Base-by-base conservation (phyloP, 371 early-diverging fungal genomes). In the Haplosporangium sp. region DNA sequence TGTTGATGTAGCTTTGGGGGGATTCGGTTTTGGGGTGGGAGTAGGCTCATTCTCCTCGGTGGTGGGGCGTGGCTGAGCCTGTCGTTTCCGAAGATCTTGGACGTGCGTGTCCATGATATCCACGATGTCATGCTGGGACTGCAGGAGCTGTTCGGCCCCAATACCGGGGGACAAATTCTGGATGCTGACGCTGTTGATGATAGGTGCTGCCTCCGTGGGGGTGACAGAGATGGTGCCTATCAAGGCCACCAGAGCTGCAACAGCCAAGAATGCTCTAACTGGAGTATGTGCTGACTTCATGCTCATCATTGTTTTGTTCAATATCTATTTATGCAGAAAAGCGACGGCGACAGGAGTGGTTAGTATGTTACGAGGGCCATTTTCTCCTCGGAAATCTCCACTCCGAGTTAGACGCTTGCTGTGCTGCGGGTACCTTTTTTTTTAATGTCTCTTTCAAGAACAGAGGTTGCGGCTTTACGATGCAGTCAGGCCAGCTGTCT, bases 401-500 rank as follows among this genome's bases (percentile, higher is more conserved):
- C 43, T 37, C 14, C 36, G 10, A 21, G 29, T 45, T 29, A 37
- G 38, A 58, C 16, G 16, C 6, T 58, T 58, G 14, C 43, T 45
- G 18, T 16, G 45, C 60, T 18, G 46, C 21, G 41, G 7, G 52
- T 62, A 62, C 54, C 53, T 54, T 54, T 43, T 59, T 51, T 42
- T 42, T 54, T 23, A 21, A 11, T 54, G 48, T 57, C 40, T 45
- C 41, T 55, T 55, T 45, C 37, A 20, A 21, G 36, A 38, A 12
- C 38, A 47, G 52, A 51, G 9, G 41, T 53, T 54, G 62, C 62
- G 51, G 51, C 54, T 53, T 54, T 50, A 50, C 56, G 45, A 55
- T 37, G 55, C 55, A 64, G 73, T 61, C 67, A 73, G 73, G 52
- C 73, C 73, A 73, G 73, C 73, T 73, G 67, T 56, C 64, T 63